Evolutionary conservation across 345 rosid species (phyloP).

Genomic region (Rhodomyrtus tomentosa): DNA sequence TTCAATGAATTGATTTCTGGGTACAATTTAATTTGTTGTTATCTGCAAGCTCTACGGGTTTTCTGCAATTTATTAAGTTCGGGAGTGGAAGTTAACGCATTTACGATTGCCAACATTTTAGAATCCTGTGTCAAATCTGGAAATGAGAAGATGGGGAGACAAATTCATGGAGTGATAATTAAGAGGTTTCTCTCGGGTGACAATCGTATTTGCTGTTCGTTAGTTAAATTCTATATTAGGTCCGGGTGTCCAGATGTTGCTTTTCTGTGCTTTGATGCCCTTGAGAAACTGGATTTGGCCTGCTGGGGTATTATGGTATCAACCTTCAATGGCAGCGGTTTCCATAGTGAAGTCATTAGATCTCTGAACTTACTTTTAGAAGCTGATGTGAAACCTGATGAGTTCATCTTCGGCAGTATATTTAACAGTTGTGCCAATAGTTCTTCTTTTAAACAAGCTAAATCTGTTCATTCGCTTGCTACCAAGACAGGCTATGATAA

Average conservation of each 20-base stretch:
- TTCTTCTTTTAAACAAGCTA: constrained; percentile 9
- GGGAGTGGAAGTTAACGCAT: constrained; percentile 11
- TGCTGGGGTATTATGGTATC: constrained; percentile 22
- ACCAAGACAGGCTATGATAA: constrained; percentile 13
- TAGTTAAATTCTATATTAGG: constrained; percentile 18
- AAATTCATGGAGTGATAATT: constrained; percentile 15
- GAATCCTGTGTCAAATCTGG: constrained; percentile 17
- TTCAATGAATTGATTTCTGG: constrained; percentile 32
- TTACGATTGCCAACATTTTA: constrained; percentile 13
- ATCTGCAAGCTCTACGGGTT: constrained; percentile 7
- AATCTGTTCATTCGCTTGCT: constrained; percentile 18
- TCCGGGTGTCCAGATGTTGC: constrained; percentile 9
- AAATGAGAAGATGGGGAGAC: constrained; percentile 9
- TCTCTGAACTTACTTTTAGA: constrained; percentile 5
- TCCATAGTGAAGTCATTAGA: constrained; percentile 13
- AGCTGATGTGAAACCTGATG: constrained; percentile 17
- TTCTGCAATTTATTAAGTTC: constrained; percentile 4
- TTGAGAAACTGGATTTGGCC: constrained; percentile 12
- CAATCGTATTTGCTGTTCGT: constrained; percentile 12
- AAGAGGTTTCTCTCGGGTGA: constrained; percentile 15
- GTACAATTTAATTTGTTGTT: constrained; percentile 3
- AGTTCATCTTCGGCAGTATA: constrained; percentile 24
- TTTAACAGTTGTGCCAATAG: constrained; percentile 14
- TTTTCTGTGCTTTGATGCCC: constrained; percentile 10
- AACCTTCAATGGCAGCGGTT: constrained; percentile 13